phyloP scores from a whole-genome alignment of 805 yeast species.

The Scheffersomyces coipomensis region DNA sequence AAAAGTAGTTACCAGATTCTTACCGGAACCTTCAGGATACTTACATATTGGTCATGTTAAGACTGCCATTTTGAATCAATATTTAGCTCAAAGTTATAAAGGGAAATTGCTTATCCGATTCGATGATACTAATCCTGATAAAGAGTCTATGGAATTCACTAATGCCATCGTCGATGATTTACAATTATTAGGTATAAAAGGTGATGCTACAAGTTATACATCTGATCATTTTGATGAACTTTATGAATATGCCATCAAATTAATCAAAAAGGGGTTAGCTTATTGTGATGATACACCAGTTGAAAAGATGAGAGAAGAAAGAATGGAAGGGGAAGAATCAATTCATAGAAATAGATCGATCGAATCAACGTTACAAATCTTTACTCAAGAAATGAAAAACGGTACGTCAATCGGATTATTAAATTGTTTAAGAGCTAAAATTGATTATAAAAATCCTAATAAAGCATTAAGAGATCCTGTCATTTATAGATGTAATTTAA shows the following conservation, averaged over 20 bases:
- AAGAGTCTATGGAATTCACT: conserved; percentile 93
- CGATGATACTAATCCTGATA: conserved; percentile 97
- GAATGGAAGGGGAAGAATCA: conserved; percentile 95
- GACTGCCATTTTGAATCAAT: conserved; percentile 95
- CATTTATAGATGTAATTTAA: conserved; percentile 93
- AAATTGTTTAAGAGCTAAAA: conserved; percentile 95
- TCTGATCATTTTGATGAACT: conserved; percentile 90
- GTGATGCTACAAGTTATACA: conserved; percentile 83
- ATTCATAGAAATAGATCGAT: conserved; percentile 89
- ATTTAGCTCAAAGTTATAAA: conserved; percentile 92
- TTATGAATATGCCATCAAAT: conserved; percentile 80
- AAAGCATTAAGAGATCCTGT: conserved; percentile 98
- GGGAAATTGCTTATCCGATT: conserved; percentile 96
- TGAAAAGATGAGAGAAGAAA: conserved; percentile 96
- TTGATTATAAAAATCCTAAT: conserved; percentile 86
- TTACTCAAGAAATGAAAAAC: conserved; percentile 87
- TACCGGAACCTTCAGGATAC: conserved; percentile 99
- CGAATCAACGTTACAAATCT: conserved; percentile 85
- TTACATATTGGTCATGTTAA: conserved; percentile 99
- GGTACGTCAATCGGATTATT: conserved; percentile 92
- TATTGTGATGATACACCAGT: conserved; percentile 96
- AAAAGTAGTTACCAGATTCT: conserved; percentile 96
- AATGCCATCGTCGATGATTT: conserved; percentile 93
- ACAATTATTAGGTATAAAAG: conserved; percentile 85
- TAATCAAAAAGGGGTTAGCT: conserved; percentile 95